phyloP scores from a whole-genome alignment of 169 alveolate genomes.

The Blepharisma undulans region DNA sequence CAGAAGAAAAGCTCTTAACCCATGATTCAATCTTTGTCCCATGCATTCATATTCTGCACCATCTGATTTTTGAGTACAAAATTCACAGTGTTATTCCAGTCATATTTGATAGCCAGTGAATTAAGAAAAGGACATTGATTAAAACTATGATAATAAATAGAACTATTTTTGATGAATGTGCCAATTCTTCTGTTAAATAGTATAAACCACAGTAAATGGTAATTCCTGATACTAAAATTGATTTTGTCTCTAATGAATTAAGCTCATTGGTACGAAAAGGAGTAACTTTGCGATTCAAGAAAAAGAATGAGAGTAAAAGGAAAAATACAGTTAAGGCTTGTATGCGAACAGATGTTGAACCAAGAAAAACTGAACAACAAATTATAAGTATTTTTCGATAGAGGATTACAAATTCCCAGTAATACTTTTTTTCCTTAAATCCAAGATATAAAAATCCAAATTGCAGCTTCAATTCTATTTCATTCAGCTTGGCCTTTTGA shows the following conservation, averaged over 20 bases:
- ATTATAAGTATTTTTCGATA: slow-evolving; percentile 49
- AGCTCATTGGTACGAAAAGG: slow-evolving; percentile 45
- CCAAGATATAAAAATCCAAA: slow-evolving; percentile 59
- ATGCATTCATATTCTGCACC: background rate
- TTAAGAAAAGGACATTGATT: background rate
- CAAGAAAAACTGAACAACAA: slow-evolving; percentile 40
- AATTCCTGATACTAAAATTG: slow-evolving; percentile 35
- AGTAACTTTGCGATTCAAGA: background rate
- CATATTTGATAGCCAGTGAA: background rate
- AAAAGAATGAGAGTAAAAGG: slow-evolving; percentile 32
- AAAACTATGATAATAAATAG: background rate
- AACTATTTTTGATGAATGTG: background rate
- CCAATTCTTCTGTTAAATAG: slow-evolving; percentile 41
- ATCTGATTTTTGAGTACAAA: background rate
- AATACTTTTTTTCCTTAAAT: slow-evolving; percentile 34
- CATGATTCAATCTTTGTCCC: background rate
- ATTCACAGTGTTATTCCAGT: no score
- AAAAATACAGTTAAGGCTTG: slow-evolving; percentile 48
- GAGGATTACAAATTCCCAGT: slow-evolving; percentile 56
- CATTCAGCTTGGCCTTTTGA: slow-evolving; percentile 36
- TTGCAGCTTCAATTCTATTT: background rate
- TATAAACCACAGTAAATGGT: slow-evolving; percentile 60
- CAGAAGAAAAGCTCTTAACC: background rate
- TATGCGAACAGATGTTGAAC: slow-evolving; percentile 15
- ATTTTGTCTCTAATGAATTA: slow-evolving; percentile 40